Base-by-base conservation (phyloP, 805 yeast species). In the Starmerella bacillaris region DNA sequence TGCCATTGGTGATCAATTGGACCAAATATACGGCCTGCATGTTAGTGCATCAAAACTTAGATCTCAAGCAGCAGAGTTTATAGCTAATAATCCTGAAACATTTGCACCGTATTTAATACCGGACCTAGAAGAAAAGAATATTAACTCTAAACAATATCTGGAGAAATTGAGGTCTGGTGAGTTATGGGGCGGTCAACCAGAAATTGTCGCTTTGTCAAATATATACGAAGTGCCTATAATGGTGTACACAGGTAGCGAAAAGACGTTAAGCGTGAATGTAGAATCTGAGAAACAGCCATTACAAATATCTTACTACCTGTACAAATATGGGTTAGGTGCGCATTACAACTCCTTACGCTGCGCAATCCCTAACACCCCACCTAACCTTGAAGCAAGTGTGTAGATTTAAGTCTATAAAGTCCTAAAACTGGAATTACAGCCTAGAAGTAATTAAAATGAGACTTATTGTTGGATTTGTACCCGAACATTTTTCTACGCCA, bases 181-280 rank as follows among this genome's bases (percentile, higher is more conserved):
- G 0, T 69, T 78, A 63, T 86, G 98, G 98, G 98, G 98, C 18
- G 89, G 94, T 6, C 95, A 89, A 48, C 61, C 82, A 61, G 98
- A 86, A 59, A 72, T 86, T 15, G 55, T 79, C 50, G 94, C 95
- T 0, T 60, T 84, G 27, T 65, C 92, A 1, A 65, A 70, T 39
- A 70, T 68, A n/a, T 78, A 64, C 47, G 63, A 74, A 39, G 72
- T 78, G 45, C 78, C 83, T 0, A 70, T 86, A n/a, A 63, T 73
- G 32, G 74, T 86, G 8, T 62, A 74, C 58, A 71, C 78, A 63
- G 77, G 82, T 31, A 92, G 92, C 1, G 67, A 80, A 27, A 67
- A 83, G 4, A 65, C 75, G 2, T 61, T 76, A 44, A 54, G 47
- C 24, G 68, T 79, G 37, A 78, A 79, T 46, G 80, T 70, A 43